Evolutionary conservation across 2,329 filamentous ascomycete genomes (phyloP).

Genomic region (Mariannaea sp.): DNA sequence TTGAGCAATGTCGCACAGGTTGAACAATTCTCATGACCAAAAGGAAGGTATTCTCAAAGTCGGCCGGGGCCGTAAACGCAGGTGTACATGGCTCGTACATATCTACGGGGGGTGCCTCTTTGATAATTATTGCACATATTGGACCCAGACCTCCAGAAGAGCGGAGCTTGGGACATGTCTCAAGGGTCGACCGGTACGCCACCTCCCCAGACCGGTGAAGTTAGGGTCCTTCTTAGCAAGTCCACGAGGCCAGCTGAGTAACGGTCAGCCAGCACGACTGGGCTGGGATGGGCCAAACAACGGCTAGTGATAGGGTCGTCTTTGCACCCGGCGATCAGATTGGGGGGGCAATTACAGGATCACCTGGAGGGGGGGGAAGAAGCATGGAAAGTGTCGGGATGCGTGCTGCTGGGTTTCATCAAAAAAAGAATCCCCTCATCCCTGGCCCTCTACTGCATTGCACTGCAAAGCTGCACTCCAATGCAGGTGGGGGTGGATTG

Average conservation of each 20-base stretch:
- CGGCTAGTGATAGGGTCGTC: slow-evolving; percentile 31
- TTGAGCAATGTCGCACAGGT: slow-evolving; percentile 23
- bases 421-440: too few relatives aligned
- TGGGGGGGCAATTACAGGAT: slow-evolving; percentile 21
- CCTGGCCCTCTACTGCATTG: too few relatives aligned
- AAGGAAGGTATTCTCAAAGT: not conserved
- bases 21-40: slow-evolving; percentile 20
- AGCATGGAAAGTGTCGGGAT: slow-evolving; percentile 4
- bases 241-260: slow-evolving; percentile 28
- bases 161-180: slow-evolving; percentile 23
- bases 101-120: too few relatives aligned
- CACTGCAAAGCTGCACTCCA: too few relatives aligned
- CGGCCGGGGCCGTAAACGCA: too few relatives aligned
- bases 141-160: too few relatives aligned
- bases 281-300: too few relatives aligned
- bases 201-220: slow-evolving; percentile 35
- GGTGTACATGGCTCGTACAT: too few relatives aligned
- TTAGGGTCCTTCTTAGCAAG: slow-evolving; percentile 21
- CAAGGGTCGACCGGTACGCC: slow-evolving; percentile 23
- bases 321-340: slow-evolving; percentile 19
- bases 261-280: slow-evolving; percentile 14
- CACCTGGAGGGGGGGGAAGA: slow-evolving; percentile 9
- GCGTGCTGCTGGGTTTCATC: slow-evolving; percentile 23
- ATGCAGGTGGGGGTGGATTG: slow-evolving; percentile 25
- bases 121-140: too few relatives aligned